Percentiles rank a stretch among this genome's conserved stretches.
Conservation (phyloP, 331 rosid species). For the Ulmus americana region DNA sequence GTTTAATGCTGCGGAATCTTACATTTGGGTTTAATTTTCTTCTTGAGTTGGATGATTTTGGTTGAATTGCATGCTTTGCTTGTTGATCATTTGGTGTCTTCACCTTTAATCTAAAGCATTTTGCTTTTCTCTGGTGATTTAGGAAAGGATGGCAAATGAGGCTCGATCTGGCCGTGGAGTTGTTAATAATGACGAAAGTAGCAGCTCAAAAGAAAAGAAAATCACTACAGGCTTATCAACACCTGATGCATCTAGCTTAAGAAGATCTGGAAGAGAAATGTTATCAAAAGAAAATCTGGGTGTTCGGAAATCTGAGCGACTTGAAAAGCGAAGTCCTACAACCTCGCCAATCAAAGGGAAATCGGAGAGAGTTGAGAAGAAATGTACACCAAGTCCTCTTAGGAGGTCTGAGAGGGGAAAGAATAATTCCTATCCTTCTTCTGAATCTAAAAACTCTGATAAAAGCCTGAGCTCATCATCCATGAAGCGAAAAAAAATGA, state of each 20-base stretch:
- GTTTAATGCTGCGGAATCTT: too few relatives aligned
- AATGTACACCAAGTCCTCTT: slow-evolving; percentile 42
- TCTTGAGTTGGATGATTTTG: too few relatives aligned
- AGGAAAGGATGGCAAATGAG: slow-evolving; percentile 50
- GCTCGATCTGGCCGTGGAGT: slow-evolving; percentile 39
- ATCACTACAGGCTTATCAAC: slow-evolving; percentile 21
- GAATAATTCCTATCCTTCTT: slow-evolving; percentile 33
- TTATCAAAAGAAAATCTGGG: slow-evolving; percentile 30
- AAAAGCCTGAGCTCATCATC: slow-evolving; percentile 38
- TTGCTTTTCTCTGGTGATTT: slow-evolving; percentile 8
- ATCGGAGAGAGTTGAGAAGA: slow-evolving; percentile 39
- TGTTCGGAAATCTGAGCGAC: slow-evolving; percentile 42
- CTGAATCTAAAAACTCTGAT: slow-evolving; percentile 33
- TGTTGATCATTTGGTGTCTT: background rate
- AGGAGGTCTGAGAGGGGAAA: slow-evolving; percentile 59
- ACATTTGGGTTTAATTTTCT: too few relatives aligned
- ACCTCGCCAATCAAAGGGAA: slow-evolving; percentile 28
- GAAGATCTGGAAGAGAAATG: slow-evolving; percentile 56
- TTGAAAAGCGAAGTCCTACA: slow-evolving; percentile 32
- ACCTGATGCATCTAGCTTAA: slow-evolving; percentile 36
- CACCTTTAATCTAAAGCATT: background rate
- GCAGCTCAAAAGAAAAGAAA: slow-evolving; percentile 31
- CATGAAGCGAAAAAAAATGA: slow-evolving; percentile 32
- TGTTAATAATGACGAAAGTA: slow-evolving; percentile 38
- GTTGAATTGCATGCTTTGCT: too few relatives aligned